These are phyloP conservation scores for Crithidia thermophila DNA, from an alignment of 208 protist genomes.

Conservation along the genomic window DNA sequence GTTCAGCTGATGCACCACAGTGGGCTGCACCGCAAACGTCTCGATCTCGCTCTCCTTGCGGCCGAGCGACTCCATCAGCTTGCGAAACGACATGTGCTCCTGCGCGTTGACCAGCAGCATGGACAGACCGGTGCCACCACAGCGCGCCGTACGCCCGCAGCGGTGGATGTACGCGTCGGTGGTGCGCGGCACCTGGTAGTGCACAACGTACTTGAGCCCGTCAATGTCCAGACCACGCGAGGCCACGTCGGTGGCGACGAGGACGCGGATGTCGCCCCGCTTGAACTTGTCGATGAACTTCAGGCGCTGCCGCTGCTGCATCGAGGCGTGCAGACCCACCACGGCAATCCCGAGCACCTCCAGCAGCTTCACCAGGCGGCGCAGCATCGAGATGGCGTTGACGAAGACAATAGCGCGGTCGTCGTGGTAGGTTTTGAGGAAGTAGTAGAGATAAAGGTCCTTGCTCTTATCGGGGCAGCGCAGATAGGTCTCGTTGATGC, in stretches of 20 bases:
- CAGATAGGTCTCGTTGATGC: conserved; percentile 92
- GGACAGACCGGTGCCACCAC: conserved; percentile 80
- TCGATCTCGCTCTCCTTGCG: conserved; percentile 67
- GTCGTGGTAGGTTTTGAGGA: conserved; percentile 84
- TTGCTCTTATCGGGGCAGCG: conserved; percentile 95
- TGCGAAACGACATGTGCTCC: conserved; percentile 89
- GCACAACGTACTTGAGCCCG: conserved; percentile 96
- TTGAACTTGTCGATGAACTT: conserved; percentile 97
- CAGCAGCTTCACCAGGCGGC: conserved; percentile 93
- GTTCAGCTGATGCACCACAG: conserved; percentile 82
- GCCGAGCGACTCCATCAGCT: conserved; percentile 79
- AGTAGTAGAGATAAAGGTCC: conserved; percentile 96
- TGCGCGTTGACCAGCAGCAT: conserved; percentile 84
- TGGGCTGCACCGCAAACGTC: conserved; percentile 80
- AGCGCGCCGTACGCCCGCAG: conserved; percentile 96
- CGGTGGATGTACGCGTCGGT: conserved; percentile 97
- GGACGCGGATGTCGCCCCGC: conserved; percentile 62
- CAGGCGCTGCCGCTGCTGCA: conserved; percentile 98
- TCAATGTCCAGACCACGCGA: conserved; percentile 95
- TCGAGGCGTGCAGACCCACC: conserved; percentile 93
- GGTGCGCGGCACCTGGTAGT: conserved; percentile 96
- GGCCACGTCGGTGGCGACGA: conserved; percentile 94
- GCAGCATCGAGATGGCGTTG: conserved; percentile 94
- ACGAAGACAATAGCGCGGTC: conserved; percentile 95
- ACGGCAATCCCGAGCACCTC: conserved; percentile 85